These are phyloP conservation scores for Penicillium sp. DNA, from an alignment of 2,329 filamentous ascomycete genomes.

Conservation along the genomic window DNA sequence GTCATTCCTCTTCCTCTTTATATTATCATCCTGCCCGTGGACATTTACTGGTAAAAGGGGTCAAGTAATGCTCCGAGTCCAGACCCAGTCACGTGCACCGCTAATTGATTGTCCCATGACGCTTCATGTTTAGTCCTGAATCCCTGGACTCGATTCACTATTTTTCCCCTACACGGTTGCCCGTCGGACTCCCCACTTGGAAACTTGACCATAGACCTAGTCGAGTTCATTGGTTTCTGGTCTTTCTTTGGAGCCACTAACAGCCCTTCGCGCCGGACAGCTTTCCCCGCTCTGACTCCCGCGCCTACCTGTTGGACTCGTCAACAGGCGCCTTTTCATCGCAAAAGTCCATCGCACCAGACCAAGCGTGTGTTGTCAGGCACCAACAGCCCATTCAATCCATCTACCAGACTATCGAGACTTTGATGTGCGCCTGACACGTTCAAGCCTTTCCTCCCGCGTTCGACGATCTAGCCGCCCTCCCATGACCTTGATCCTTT, in stretches of 20 bases:
- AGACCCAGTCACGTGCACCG: slow-evolving; percentile 23
- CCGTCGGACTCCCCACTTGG: not conserved
- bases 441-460: not conserved
- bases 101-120: slow-evolving; percentile 9
- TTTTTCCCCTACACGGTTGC: not conserved
- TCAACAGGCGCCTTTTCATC: not conserved
- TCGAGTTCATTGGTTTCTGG: not conserved
- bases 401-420: not conserved
- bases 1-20: too few relatives aligned
- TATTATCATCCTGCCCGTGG: too few relatives aligned
- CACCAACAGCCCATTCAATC: not conserved
- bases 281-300: slow-evolving; percentile 20
- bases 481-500: slow-evolving; percentile 10
- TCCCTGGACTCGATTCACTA: not conserved
- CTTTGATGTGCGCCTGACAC: not conserved
- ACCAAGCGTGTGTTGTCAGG: not conserved
- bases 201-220: not conserved
- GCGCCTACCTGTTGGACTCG: slow-evolving; percentile 1
- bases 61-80: slow-evolving; percentile 10
- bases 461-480: not conserved
- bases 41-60: not conserved
- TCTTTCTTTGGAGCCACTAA: not conserved
- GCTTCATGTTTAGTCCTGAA: slow-evolving; percentile 8
- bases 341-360: not conserved
- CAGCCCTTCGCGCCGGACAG: slow-evolving; percentile 3